A percentile compares a stretch with the other conserved stretches of the same genome.
phyloP scores from a whole-genome alignment of 192 early-diverging fungal genomes.

The Rhizophagus prolifer region DNA sequence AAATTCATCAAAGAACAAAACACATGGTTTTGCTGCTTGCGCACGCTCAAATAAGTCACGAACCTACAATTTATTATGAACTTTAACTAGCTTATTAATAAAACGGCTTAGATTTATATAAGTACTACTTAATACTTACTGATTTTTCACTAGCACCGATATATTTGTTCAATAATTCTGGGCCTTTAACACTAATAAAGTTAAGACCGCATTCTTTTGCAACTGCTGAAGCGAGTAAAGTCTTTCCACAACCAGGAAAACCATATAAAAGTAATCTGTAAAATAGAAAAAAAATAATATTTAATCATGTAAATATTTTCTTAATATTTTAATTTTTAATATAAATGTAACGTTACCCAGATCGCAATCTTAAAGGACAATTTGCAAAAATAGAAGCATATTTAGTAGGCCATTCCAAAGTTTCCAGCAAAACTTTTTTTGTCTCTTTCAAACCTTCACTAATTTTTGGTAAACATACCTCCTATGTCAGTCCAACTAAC shows the following conservation, averaged over 20 bases:
- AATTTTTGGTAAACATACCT: conserved; percentile 36
- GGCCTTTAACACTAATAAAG: conserved; percentile 97
- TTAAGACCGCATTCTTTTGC: conserved; percentile 96
- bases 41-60: conserved; percentile 95
- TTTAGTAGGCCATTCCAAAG: conserved; percentile 92
- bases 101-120: not conserved
- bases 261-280: conserved; percentile 87
- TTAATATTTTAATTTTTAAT: not conserved
- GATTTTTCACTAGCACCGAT: conserved; percentile 97
- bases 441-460: conserved; percentile 71
- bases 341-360: conserved; percentile 55
- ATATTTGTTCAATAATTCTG: conserved; percentile 97
- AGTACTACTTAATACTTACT: conserved; percentile 43
- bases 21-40: conserved; percentile 89
- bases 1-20: conserved; percentile 99
- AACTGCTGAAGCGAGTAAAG: conserved; percentile 90
- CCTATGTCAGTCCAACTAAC: conserved; percentile 90
- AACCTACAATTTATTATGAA: conserved; percentile 38
- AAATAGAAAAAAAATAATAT: not conserved
- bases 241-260: conserved; percentile 99
- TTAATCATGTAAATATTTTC: not conserved
- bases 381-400: conserved; percentile 89
- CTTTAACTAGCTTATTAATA: not conserved
- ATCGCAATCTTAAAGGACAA: conserved; percentile 85
- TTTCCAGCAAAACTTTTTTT: conserved; percentile 80